A percentile compares a stretch with the other conserved stretches of the same genome.
Conservation (phyloP, 371 early-diverging fungal species). For the Entomophthora muscae region DNA sequence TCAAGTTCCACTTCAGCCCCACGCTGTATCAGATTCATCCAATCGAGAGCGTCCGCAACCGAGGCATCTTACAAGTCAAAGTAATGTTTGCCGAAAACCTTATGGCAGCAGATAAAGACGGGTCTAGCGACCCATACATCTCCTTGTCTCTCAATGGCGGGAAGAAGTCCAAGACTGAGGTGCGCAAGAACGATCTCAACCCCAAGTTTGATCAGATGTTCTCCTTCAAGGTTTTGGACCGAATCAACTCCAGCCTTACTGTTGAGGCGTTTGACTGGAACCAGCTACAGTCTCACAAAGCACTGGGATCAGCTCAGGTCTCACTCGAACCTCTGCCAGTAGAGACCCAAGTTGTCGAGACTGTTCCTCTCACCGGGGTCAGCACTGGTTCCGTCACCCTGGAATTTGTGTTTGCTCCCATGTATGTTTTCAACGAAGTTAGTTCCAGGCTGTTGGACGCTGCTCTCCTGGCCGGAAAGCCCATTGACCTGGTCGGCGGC, state of each 20-base stretch:
- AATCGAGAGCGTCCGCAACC: slow-evolving; percentile 22
- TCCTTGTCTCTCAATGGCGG: slow-evolving; percentile 52
- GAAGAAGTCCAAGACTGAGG: slow-evolving; percentile 55
- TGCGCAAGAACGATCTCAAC: slow-evolving; percentile 56
- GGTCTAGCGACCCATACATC: slow-evolving; percentile 71
- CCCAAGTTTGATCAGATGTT: slow-evolving; percentile 74
- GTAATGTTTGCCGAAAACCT: slow-evolving; percentile 18
- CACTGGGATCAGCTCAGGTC: slow-evolving; percentile 17
- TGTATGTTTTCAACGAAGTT: slow-evolving; percentile 4
- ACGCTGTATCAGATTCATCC: slow-evolving; percentile 19
- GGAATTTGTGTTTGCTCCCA: slow-evolving; percentile 9
- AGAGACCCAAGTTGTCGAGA: background rate
- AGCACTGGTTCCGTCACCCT: slow-evolving; percentile 9
- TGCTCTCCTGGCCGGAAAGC: background rate
- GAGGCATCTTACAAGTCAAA: slow-evolving; percentile 24
- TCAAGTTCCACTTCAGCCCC: slow-evolving; percentile 26
- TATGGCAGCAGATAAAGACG: slow-evolving; percentile 27
- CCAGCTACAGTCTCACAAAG: slow-evolving; percentile 36
- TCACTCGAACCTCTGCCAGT: background rate
- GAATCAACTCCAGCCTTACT: background rate
- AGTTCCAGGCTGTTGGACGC: background rate
- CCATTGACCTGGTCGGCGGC: slow-evolving; percentile 10
- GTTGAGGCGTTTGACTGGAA: slow-evolving; percentile 73
- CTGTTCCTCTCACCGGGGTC: background rate
- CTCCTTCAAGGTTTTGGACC: slow-evolving; percentile 41